A percentile compares a stretch with the other conserved stretches of the same genome.
These are phyloP conservation scores for Carex scoparia DNA, from an alignment of 176 grass and related monocot species.

Conservation along the genomic window DNA sequence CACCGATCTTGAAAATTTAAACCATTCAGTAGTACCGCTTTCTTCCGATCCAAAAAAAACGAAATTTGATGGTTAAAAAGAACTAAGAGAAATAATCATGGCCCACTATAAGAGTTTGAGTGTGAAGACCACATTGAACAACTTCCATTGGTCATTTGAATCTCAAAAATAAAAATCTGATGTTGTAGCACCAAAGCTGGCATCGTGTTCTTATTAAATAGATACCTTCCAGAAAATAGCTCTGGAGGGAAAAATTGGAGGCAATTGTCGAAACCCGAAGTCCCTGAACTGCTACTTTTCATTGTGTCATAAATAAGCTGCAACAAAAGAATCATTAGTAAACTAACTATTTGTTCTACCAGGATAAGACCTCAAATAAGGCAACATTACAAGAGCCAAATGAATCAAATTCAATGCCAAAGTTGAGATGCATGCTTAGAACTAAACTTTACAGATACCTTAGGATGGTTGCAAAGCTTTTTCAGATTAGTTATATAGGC, in stretches of 20 bases:
- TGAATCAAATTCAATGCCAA: background rate
- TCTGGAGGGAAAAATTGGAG: slow-evolving; percentile 76
- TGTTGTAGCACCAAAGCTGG: background rate
- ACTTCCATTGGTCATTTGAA: background rate
- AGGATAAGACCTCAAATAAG: background rate
- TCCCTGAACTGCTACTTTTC: slow-evolving; percentile 68
- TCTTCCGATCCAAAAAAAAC: background rate
- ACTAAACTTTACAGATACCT: slow-evolving; percentile 51
- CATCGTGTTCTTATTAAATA: background rate
- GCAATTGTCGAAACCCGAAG: slow-evolving; percentile 72
- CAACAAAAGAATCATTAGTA: slow-evolving; percentile 18
- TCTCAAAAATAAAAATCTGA: background rate
- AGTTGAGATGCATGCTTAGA: background rate
- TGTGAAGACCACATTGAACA: background rate
- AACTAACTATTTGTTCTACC: slow-evolving; percentile 8
- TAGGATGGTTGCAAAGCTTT: slow-evolving; percentile 98
- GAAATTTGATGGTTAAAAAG: background rate
- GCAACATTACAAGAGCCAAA: background rate
- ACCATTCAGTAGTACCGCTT: background rate
- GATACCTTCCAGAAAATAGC: slow-evolving; percentile 90
- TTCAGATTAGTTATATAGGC: slow-evolving; percentile 98
- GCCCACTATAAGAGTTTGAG: background rate
- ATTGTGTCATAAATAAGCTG: slow-evolving; percentile 95
- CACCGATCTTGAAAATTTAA: background rate
- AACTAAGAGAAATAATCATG: background rate